These are phyloP conservation scores for Primulina huaijiensis DNA, from an alignment of 257 asterid genomes.

Conservation along the genomic window DNA sequence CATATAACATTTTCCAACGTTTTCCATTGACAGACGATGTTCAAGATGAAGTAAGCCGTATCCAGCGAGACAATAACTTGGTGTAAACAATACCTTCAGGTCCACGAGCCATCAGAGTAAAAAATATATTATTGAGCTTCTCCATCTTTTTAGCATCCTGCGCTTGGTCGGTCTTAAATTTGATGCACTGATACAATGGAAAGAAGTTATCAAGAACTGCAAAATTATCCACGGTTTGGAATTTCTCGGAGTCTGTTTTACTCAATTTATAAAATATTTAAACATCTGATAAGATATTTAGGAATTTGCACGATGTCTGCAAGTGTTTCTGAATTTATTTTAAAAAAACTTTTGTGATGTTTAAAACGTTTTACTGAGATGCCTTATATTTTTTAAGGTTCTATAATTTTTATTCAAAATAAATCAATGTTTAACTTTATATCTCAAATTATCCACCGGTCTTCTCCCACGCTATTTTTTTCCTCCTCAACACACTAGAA, in stretches of 20 bases:
- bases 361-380: too few species aligned
- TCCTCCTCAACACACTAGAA: background rate
- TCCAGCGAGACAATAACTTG: constrained; percentile 11
- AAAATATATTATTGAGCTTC: constrained; percentile 71
- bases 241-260: background rate
- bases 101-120: constrained; percentile 84
- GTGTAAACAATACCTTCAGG: constrained; percentile 61
- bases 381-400: background rate
- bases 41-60: background rate
- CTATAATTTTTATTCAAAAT: too few species aligned
- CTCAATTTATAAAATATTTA: background rate
- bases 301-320: background rate
- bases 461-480: background rate
- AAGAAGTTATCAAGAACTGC: constrained; percentile 17
- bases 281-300: constrained; percentile 1
- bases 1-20: background rate
- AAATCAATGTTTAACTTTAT: too few species aligned
- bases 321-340: too few species aligned
- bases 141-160: constrained; percentile 92
- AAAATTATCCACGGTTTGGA: constrained; percentile 1
- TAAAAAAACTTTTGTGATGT: too few species aligned
- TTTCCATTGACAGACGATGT: background rate
- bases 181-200: constrained; percentile 53
- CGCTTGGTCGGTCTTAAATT: constrained; percentile 87
- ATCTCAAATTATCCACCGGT: background rate